Base-by-base conservation (phyloP, 768 basidiomycete species). In the Pisolithus orientalis region DNA sequence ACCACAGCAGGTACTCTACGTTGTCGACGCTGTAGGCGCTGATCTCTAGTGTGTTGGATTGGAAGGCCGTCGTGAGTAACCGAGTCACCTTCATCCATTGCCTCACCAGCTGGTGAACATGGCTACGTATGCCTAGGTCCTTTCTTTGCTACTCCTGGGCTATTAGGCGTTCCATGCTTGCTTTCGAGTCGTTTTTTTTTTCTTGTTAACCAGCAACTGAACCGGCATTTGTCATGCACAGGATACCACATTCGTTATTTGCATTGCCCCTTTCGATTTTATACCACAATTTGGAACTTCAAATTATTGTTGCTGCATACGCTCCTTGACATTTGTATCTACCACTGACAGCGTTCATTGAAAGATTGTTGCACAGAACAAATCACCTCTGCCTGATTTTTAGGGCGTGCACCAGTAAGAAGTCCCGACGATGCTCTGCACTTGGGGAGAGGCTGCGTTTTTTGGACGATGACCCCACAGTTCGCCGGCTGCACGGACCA, bases 1-100 rank as follows among this genome's bases (percentile, higher is more conserved):
- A 50, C 90, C 90, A 5, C 86, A 89, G 67, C 89, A 91, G 65
- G 88, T 92, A 51, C 71, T 93, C 49, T 91, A 92, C 63, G 90
- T 93, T 28, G 82, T 92, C 32, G 87, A 90, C 64, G 90, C 90
- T 34, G 82, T 88, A 39, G 87, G 83, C 4, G 70, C 77, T 11
- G 82, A 84, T 69, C 62, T 84, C 47, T 85, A 66, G 79, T 38
- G 27, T 39, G 10, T 31, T 39, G 17, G 4, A 37, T 6, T 17
- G 27, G 28, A 46, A 46, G 28, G 50, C 13, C 37, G 5, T 13
- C 17, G 13, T 50, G 29, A 8, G 16, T 38, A 24, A 13, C 27
- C n/a, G 32, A 4, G 13, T 39, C 14, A n/a, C 14, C 11, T 42
- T 21, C 40, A 17, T 17, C 17, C 17, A 42, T 17, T 42, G 10